Conservation (phyloP, 306 rosid species). For the Prunus persica region Prunus_persica_NCBIv2 NC_034009.1:11210501-11211000, state of each 20-base stretch:
- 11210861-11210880: slow-evolving; percentile 49
- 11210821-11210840: slow-evolving; percentile 25
- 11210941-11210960: slow-evolving; percentile 92
- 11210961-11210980: slow-evolving; percentile 46
- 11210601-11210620: slow-evolving; percentile 52
- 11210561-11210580: slow-evolving; percentile 39
- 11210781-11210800: not conserved
- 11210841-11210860: slow-evolving; percentile 34
- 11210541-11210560: slow-evolving; percentile 57
- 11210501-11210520: slow-evolving; percentile 59
- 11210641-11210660: slow-evolving; percentile 28
- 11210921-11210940: slow-evolving; percentile 81
- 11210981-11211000: slow-evolving; percentile 16
- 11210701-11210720: not conserved
- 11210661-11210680: slow-evolving; percentile 48
- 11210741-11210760: not conserved
- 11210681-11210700: slow-evolving; percentile 26
- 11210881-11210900: slow-evolving; percentile 63
- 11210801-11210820: not conserved
- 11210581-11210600: slow-evolving; percentile 41
- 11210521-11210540: slow-evolving; percentile 62
- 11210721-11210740: not conserved
- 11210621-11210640: slow-evolving; percentile 43
- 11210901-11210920: slow-evolving; percentile 63
- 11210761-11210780: not conserved